Conservation (phyloP, 1,284 basidiomycete genomes). For the Sanguinoderma infundibulare region DNA sequence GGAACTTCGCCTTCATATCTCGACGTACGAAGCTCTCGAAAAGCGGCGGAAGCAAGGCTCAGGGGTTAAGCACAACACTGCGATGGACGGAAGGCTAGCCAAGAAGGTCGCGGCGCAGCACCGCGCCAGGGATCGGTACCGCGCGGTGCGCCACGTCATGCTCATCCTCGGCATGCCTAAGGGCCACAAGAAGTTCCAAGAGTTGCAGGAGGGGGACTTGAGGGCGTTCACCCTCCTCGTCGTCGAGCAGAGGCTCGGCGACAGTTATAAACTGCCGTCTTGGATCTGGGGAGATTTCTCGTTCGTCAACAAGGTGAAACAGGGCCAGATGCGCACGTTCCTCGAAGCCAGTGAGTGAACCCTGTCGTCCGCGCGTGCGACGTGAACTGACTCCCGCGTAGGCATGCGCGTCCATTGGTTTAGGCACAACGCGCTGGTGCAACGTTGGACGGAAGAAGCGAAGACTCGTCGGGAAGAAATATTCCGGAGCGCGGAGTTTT, state of each 20-base stretch:
- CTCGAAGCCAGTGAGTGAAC: not conserved
- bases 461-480: not conserved
- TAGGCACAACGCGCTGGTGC: not conserved
- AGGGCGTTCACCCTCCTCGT: not conserved
- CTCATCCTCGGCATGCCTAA: not conserved
- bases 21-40: not conserved
- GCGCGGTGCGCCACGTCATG: not conserved
- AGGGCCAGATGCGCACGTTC: not conserved
- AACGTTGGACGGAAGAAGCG: not conserved
- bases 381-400: no score
- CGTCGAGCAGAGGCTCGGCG: not conserved
- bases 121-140: not conserved
- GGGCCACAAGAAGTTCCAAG: not conserved
- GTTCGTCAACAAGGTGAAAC: not conserved
- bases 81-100: not conserved
- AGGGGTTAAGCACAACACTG: not conserved
- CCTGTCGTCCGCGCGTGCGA: no score
- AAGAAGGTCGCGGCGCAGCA: not conserved
- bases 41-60: not conserved
- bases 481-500: not conserved
- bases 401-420: not conserved
- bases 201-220: not conserved
- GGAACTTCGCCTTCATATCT: not conserved
- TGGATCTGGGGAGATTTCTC: slow-evolving; percentile 4
- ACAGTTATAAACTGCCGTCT: not conserved